A percentile compares a stretch with the other conserved stretches of the same genome.
Conservation (phyloP, 768 basidiomycete species). For the Tylopilus rubrobrunneus region DNA sequence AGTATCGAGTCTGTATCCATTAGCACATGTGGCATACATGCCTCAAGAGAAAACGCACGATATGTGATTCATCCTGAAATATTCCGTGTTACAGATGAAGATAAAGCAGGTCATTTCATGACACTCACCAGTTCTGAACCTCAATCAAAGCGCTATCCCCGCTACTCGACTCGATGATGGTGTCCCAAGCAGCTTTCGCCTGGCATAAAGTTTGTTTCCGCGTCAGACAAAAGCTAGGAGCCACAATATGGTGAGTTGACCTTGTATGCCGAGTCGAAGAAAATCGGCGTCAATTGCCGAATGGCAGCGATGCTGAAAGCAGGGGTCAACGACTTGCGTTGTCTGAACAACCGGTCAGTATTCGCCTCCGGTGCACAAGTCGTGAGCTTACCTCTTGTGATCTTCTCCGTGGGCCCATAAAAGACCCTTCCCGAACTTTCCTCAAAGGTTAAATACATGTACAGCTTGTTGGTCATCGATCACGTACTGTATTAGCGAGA, state of each 20-base stretch:
- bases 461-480: neutral
- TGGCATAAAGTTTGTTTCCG: neutral
- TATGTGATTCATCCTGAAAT: slow-evolving; percentile 32
- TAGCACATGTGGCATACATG: neutral
- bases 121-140: slow-evolving; percentile 32
- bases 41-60: slow-evolving; percentile 21
- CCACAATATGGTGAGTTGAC: neutral
- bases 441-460: neutral
- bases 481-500: slow-evolving; percentile 24
- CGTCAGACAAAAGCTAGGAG: neutral
- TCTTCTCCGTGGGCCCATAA: slow-evolving; percentile 36
- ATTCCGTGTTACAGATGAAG: neutral
- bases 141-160: slow-evolving; percentile 28
- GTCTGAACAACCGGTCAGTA: slow-evolving; percentile 17
- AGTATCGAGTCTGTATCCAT: slow-evolving; percentile 42
- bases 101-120: neutral
- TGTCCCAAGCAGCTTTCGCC: slow-evolving; percentile 33
- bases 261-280: slow-evolving; percentile 35
- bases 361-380: neutral
- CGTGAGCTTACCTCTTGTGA: slow-evolving; percentile 37
- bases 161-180: slow-evolving; percentile 14
- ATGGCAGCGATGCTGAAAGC: slow-evolving; percentile 39
- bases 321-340: slow-evolving; percentile 36
- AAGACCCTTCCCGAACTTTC: slow-evolving; percentile 28
- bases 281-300: slow-evolving; percentile 34